Evolutionary conservation across 2,329 filamentous ascomycete genomes (phyloP), one percentile per base, ranked within the genome.

Genomic region (Aspergillus intermedius): DNA sequence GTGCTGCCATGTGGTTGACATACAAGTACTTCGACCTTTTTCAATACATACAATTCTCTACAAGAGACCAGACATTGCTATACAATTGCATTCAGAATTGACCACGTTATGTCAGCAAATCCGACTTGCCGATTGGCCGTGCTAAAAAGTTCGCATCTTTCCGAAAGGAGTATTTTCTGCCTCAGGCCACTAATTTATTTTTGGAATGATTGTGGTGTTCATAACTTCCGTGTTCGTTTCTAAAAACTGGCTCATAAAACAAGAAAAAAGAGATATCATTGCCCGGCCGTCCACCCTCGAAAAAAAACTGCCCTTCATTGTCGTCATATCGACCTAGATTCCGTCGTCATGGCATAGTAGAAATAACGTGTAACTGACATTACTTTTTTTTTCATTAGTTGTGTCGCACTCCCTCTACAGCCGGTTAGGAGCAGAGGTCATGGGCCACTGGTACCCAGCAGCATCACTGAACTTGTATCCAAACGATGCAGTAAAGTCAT

Each of bases 391-490:
- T 44, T 50, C 42, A 15, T 32, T 23, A 44, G 41, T 43, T 43
- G 5, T 48, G 37, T 37, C 48, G 30, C n/a, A 30, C 42, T 19
- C 21, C 23, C 41, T 56, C 82, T 84, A 94, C 79, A 94, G 82
- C 78, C 91, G 90, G 79, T 88, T 91, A 50, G 82, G 81, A 49
- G 79, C 76, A 55, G 83, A 83, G 50, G 86, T 88, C 50, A 88
- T 87, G 32, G 89, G 88, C 91, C 91, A 96, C 74, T 95, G 89
- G 76, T 95, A 95, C 49, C 91, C 91, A 60, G 91, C 88, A 53
- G 91, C 89, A 64, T 98, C 93, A 67, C 88, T 94, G 78, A 98
- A 98, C 74, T 95, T 96, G 80, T 98, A 98, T 56, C 93, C 93
- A 68, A 95, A 98, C 5, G 91, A 95, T 37, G 91, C 87, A 28